Evolutionary conservation across 805 yeast genomes (phyloP).

Genomic region (Metschnikowia borealis): DNA sequence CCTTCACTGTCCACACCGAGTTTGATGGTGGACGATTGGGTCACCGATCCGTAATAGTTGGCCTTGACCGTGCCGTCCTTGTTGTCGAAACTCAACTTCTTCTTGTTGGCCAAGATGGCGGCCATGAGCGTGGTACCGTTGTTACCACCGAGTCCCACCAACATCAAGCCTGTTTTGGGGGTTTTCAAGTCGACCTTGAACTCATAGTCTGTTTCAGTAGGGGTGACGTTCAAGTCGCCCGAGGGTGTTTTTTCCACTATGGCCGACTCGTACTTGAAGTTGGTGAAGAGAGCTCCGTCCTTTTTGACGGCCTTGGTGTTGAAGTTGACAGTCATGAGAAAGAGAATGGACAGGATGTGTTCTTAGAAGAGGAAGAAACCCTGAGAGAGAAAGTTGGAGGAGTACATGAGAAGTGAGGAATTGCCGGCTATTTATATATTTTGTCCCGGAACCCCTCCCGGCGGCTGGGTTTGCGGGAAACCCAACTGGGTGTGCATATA

Average conservation of each 20-base stretch:
- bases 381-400: not conserved
- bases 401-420: not conserved
- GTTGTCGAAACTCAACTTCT: conserved; percentile 71
- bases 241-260: conserved; percentile 51
- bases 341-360: not conserved
- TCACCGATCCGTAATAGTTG: conserved; percentile 91
- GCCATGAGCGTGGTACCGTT: conserved; percentile 91
- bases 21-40: conserved; percentile 87
- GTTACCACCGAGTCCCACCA: conserved; percentile 96
- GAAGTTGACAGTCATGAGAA: conserved; percentile 17
- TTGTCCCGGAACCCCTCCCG: not conserved
- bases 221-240: conserved; percentile 62
- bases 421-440: not conserved
- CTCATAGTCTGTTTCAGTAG: conserved; percentile 68
- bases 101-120: conserved; percentile 79
- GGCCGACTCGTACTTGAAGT: conserved; percentile 74
- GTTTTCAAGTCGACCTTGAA: conserved; percentile 79
- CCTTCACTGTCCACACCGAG: conserved; percentile 80
- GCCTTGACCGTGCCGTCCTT: conserved; percentile 72
- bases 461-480: not conserved
- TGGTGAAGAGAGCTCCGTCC: conserved; percentile 52
- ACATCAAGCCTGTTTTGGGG: conserved; percentile 83
- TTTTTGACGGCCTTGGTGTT: conserved; percentile 43
- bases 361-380: no score
- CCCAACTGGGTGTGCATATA: conserved; percentile 3